Evolutionary conservation across 2,329 filamentous ascomycete species (phyloP).

Genomic region (Geosmithia morbida): DNA sequence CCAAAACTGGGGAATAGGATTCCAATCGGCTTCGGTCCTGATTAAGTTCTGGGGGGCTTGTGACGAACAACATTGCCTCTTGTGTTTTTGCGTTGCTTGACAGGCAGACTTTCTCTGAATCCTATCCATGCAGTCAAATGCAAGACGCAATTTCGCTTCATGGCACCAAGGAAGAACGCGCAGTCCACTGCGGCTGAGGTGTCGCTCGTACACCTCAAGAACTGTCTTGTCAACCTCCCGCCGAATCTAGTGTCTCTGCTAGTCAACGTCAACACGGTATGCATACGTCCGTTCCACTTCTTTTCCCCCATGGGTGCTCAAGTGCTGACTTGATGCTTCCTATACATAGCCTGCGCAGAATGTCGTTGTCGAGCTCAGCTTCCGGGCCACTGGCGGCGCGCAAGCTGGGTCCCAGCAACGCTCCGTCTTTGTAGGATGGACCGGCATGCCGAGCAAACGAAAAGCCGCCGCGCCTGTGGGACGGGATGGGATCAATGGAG

Average conservation of each 20-base stretch:
- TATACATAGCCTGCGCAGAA: slow-evolving; percentile 73
- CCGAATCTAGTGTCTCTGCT: slow-evolving; percentile 70
- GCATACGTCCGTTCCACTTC: slow-evolving; percentile 11
- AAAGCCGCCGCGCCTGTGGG: slow-evolving; percentile 59
- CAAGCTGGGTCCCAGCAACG: slow-evolving; percentile 36
- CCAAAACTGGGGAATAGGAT: neutral
- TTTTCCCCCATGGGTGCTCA: neutral
- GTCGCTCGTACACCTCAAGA: slow-evolving; percentile 76
- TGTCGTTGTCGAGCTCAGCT: slow-evolving; percentile 86
- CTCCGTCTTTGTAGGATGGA: slow-evolving; percentile 88
- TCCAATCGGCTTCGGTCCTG: neutral
- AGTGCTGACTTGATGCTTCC: neutral
- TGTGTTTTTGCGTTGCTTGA: neutral
- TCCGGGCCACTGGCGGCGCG: slow-evolving; percentile 30
- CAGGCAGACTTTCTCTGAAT: neutral
- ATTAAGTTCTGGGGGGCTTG: neutral
- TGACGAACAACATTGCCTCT: neutral
- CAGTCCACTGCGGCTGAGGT: slow-evolving; percentile 66
- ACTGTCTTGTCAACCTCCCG: slow-evolving; percentile 88
- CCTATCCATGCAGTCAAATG: neutral
- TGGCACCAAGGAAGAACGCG: slow-evolving; percentile 38
- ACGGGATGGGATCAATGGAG: slow-evolving; percentile 54
- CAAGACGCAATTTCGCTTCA: slow-evolving; percentile 8
- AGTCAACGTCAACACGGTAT: slow-evolving; percentile 78
- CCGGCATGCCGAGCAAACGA: slow-evolving; percentile 90